These are phyloP conservation scores for Alternaria infectoria DNA, from an alignment of 2,329 filamentous ascomycete species.

Conservation along the genomic window DNA sequence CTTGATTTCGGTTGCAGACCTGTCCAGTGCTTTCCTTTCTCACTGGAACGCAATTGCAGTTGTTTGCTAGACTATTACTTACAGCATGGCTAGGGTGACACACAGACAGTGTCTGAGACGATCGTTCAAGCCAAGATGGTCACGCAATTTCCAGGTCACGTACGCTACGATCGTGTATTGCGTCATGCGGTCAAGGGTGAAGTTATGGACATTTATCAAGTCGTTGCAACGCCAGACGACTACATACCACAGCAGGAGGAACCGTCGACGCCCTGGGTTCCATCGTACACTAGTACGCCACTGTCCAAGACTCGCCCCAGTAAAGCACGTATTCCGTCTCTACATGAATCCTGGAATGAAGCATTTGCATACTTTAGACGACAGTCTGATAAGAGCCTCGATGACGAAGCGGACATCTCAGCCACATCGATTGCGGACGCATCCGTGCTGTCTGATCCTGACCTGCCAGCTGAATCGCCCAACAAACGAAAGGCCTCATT, in stretches of 20 bases:
- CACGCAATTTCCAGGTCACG: constrained; percentile 31
- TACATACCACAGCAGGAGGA: background rate
- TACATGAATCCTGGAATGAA: background rate
- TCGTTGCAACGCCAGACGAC: background rate
- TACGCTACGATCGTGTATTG: constrained; percentile 38
- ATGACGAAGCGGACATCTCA: background rate
- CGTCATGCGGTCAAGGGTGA: constrained; percentile 37
- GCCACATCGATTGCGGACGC: background rate
- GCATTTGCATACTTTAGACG: background rate
- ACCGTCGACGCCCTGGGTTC: background rate
- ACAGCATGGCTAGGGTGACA: background rate
- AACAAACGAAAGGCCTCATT: constrained; percentile 18
- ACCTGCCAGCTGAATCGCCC: background rate
- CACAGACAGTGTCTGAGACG: constrained; percentile 11
- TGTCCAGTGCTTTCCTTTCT: background rate
- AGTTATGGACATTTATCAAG: background rate
- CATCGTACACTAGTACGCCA: constrained; percentile 2
- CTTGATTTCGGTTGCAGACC: background rate
- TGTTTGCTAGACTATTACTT: background rate
- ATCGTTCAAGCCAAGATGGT: constrained; percentile 18
- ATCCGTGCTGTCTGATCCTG: background rate
- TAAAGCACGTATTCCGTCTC: background rate
- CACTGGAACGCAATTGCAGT: background rate
- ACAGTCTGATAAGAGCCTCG: background rate
- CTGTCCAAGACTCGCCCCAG: background rate